phyloP scores from a whole-genome alignment of 1,284 basidiomycete genomes.

The Puccinia sorghi region DNA sequence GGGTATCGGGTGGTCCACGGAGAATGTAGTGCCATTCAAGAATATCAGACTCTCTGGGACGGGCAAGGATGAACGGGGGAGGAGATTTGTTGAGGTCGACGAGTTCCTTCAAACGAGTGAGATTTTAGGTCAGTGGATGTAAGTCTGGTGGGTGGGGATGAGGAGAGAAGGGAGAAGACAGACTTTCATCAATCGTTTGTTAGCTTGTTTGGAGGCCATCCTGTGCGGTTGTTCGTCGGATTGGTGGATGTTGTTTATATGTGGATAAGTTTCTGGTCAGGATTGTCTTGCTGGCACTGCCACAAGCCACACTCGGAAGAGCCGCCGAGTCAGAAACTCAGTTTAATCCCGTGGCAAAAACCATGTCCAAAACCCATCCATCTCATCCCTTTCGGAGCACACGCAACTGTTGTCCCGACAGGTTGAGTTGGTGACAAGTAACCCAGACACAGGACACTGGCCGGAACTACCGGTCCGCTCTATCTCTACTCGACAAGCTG shows the following conservation, averaged over 20 bases:
- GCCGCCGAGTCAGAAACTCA: background rate
- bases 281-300: background rate
- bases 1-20: constrained; percentile 58
- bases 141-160: constrained; percentile 51
- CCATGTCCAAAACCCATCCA: background rate
- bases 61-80: constrained; percentile 57
- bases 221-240: background rate
- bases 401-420: too few relatives aligned
- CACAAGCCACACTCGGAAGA: background rate
- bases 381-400: too few relatives aligned
- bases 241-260: background rate
- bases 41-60: constrained; percentile 57
- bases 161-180: constrained; percentile 43
- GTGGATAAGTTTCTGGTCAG: too few relatives aligned
- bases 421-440: too few relatives aligned
- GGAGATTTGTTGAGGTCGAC: constrained; percentile 73
- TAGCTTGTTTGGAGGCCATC: constrained; percentile 79
- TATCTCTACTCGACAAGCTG: too few relatives aligned
- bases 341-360: background rate
- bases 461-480: too few relatives aligned
- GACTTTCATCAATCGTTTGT: constrained; percentile 68
- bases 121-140: background rate
- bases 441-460: too few relatives aligned
- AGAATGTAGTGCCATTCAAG: constrained; percentile 59
- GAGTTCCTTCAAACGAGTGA: constrained; percentile 76